Percentiles rank a stretch among this genome's conserved stretches.
phyloP scores from a whole-genome alignment of 768 basidiomycete genomes.

The Leucocoprinus leucothites region DNA sequence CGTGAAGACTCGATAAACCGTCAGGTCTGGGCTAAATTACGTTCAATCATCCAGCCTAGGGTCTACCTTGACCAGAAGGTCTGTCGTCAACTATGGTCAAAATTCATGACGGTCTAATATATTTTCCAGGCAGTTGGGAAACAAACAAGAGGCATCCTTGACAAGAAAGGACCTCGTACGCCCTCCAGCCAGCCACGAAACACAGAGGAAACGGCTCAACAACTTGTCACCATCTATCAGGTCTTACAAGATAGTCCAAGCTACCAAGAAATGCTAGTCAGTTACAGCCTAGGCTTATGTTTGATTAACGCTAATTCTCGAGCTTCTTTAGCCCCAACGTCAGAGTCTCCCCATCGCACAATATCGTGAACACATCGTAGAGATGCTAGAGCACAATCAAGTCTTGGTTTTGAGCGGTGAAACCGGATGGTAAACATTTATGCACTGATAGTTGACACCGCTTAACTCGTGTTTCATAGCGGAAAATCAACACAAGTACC shows the following conservation, averaged over 20 bases:
- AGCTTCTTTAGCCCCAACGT: slow-evolving; percentile 56
- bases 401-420: slow-evolving; percentile 76
- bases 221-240: slow-evolving; percentile 36
- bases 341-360: slow-evolving; percentile 81
- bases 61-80: slow-evolving; percentile 43
- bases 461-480: slow-evolving; percentile 35
- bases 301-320: slow-evolving; percentile 1
- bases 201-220: slow-evolving; percentile 3
- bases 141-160: background rate
- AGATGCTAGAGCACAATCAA: slow-evolving; percentile 69
- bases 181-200: background rate
- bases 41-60: slow-evolving; percentile 62
- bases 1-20: slow-evolving; percentile 66
- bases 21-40: slow-evolving; percentile 65
- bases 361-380: slow-evolving; percentile 71
- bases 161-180: background rate
- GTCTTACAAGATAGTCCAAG: slow-evolving; percentile 56
- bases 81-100: background rate
- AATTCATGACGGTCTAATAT: background rate
- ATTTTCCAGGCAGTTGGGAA: slow-evolving; percentile 4
- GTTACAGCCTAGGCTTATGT: slow-evolving; percentile 22
- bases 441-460: background rate
- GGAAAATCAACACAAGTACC: slow-evolving; percentile 98
- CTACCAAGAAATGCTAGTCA: slow-evolving; percentile 89
- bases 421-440: slow-evolving; percentile 34